Evolutionary conservation across 1,284 basidiomycete species (phyloP).

Genomic region (Marasmius fiardii): DNA sequence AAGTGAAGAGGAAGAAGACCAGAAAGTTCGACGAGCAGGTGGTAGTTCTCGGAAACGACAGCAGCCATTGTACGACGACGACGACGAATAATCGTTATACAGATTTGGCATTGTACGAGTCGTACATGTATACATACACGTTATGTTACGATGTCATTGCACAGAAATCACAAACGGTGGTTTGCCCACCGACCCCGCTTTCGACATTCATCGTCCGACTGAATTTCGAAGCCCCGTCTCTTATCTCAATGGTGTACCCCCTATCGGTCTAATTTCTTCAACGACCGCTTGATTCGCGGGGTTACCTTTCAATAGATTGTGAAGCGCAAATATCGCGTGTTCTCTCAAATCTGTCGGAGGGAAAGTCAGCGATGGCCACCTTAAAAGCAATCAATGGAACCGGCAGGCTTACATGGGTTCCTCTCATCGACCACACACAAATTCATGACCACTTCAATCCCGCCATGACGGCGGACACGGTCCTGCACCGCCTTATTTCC

Average conservation of each 20-base stretch:
- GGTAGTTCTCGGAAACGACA: conserved; percentile 48
- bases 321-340: conserved; percentile 82
- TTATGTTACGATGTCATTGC: too few species aligned
- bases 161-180: too few species aligned
- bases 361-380: conserved; percentile 1
- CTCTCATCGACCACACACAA: conserved; percentile 86
- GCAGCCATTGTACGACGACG: conserved; percentile 57
- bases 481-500: conserved; percentile 67
- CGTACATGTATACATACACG: too few species aligned
- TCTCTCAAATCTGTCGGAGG: conserved; percentile 72
- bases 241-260: conserved; percentile 58
- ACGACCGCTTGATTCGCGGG: conserved; percentile 78
- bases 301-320: conserved; percentile 76
- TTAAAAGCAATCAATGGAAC: too few species aligned
- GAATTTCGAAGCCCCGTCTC: conserved; percentile 47
- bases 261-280: conserved; percentile 62
- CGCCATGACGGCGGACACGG: conserved; percentile 62
- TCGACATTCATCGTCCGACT: conserved; percentile 15
- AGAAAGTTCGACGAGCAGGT: conserved; percentile 51
- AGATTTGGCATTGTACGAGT: conserved; percentile 3
- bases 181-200: not conserved
- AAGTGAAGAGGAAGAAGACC: conserved; percentile 69
- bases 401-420: conserved; percentile 74
- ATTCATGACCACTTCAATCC: conserved; percentile 78
- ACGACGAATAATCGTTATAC: conserved; percentile 43